phyloP scores from a whole-genome alignment of 805 yeast species.

The Dipodascus albidus region DNA sequence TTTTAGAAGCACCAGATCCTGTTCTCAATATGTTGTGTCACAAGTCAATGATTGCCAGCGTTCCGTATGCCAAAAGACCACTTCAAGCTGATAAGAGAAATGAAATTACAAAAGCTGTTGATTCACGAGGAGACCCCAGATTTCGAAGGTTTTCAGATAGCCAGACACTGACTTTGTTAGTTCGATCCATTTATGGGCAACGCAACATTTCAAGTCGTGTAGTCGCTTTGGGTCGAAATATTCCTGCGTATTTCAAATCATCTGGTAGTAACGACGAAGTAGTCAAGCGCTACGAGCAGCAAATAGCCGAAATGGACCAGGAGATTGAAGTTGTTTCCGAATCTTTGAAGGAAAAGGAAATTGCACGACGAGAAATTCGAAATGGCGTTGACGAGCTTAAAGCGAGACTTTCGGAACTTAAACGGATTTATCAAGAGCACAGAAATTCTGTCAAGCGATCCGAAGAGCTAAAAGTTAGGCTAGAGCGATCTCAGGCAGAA shows the following conservation, averaged over 20 bases:
- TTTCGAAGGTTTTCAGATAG: conserved; percentile 54
- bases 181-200: conserved; percentile 53
- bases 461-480: conserved; percentile 1
- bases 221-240: background rate
- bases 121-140: conserved; percentile 30
- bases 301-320: conserved; percentile 3
- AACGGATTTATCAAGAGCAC: background rate
- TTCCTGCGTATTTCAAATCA: background rate
- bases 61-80: conserved; percentile 52
- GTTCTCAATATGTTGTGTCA: conserved; percentile 63
- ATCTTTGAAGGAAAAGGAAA: conserved; percentile 7
- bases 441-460: background rate
- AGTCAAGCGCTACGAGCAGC: background rate
- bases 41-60: conserved; percentile 34
- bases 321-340: conserved; percentile 9
- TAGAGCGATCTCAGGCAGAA: conserved; percentile 4
- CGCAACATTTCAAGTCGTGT: conserved; percentile 35
- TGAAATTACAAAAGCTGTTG: conserved; percentile 25
- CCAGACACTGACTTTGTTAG: conserved; percentile 37
- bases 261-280: background rate
- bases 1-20: conserved; percentile 56
- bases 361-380: conserved; percentile 9
- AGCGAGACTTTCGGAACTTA: conserved; percentile 7
- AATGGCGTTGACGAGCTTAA: conserved; percentile 12
- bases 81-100: conserved; percentile 31